phyloP scores from a whole-genome alignment of 331 rosid species.

The Stylosanthes scabra region DNA sequence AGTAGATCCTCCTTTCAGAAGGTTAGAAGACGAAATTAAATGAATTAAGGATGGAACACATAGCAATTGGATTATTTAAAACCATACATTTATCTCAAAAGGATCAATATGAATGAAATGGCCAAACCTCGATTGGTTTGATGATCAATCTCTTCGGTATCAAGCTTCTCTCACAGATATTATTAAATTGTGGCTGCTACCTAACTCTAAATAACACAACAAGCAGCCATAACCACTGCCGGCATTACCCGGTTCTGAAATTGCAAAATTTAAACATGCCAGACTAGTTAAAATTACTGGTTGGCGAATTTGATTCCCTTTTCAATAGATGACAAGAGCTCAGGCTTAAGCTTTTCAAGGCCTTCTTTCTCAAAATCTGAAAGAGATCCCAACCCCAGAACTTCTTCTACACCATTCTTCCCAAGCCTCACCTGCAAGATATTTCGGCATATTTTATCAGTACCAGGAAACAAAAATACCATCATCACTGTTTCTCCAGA shows the following conservation, averaged over 20 bases:
- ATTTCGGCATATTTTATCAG: conserved; percentile 26
- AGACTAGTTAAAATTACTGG: conserved; percentile 48
- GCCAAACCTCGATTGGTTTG: conserved; percentile 33
- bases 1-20: background rate
- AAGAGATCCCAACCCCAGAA: conserved; percentile 77
- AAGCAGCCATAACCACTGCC: conserved; percentile 58
- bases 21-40: background rate
- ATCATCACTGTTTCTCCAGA: background rate
- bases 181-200: conserved; percentile 40
- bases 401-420: conserved; percentile 86
- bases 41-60: background rate
- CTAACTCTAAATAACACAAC: conserved; percentile 51
- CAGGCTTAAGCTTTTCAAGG: conserved; percentile 79
- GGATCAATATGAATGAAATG: conserved; percentile 36
- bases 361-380: conserved; percentile 84
- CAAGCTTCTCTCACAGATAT: conserved; percentile 40
- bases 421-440: conserved; percentile 88
- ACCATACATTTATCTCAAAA: conserved; percentile 12
- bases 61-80: conserved; percentile 29
- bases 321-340: conserved; percentile 82
- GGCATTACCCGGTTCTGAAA: conserved; percentile 52
- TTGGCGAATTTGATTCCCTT: conserved; percentile 89
- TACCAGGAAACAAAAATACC: background rate
- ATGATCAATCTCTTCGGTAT: conserved; percentile 20
- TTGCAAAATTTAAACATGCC: conserved; percentile 56